Base-by-base conservation (phyloP, 2,329 filamentous ascomycete species). In the Eutypa lata region DNA sequence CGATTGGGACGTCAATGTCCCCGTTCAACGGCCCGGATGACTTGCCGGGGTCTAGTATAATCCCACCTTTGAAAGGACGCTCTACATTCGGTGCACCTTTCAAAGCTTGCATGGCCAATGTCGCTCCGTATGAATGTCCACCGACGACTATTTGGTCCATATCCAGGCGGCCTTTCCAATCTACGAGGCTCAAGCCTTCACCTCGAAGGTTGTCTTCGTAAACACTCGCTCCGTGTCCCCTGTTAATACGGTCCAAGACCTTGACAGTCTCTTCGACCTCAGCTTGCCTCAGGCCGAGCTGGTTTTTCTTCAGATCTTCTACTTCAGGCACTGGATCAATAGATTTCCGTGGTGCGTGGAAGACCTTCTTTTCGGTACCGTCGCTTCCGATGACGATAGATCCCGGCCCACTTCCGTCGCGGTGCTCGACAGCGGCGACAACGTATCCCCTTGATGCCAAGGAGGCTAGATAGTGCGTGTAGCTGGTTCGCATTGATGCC, bases 1-100 rank as follows among this genome's bases (percentile, higher is more conserved):
- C 68, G 2, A 84, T 65, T 1, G 86, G 84, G 1, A 85, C 79
- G 28, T 73, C 61, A 55, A 87, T 74, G 40, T 85, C 75, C 53
- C 73, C 65, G 68, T 88, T 88, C 11, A 88, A 72, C 0, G 74
- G 80, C 0, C 86, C 86, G 56, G 79, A 84, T 2, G 72, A 70
- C 66, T 89, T 89, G 49, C 86, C 86, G 0, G 86, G 85, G 64
- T 89, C 86, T 28, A 89, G 75, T 48, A 83, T 76, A 54, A 89
- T 78, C 19, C 76, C 84, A 3, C 79, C 83, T 1, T 76, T 73
- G 55, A 85, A 78, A 0, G 76, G 77, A 18, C 75, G 68, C 51
- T 63, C 59, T 54, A 73, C 52, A 46, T 56, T 72, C 4, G 76
- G 72, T 7, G 73, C 78, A 35, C 71, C 73, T 49, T 78, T 78